phyloP scores from a whole-genome alignment of 192 early-diverging fungal genomes.

The Diversispora epigaea region DNA sequence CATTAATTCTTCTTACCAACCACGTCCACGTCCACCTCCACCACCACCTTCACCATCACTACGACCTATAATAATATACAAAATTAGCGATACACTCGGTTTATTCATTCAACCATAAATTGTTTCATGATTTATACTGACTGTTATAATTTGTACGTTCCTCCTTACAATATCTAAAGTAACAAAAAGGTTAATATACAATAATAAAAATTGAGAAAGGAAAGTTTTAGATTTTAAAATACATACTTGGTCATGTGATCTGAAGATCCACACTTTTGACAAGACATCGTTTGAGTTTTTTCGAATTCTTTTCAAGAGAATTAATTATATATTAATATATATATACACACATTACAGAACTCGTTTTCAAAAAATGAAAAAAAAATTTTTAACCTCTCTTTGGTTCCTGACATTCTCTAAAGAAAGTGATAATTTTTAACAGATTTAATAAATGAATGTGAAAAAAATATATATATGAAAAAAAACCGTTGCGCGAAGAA shows the following conservation, averaged over 20 bases:
- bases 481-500: background rate
- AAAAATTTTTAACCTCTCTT: background rate
- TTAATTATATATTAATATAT: no score
- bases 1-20: background rate
- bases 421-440: background rate
- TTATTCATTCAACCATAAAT: background rate
- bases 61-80: background rate
- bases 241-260: conserved; percentile 19
- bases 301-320: background rate
- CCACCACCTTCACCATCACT: background rate
- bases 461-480: background rate
- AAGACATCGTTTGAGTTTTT: background rate
- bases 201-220: background rate
- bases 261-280: conserved; percentile 18
- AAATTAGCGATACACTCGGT: background rate
- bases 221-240: background rate
- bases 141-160: background rate
- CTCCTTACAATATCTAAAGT: conserved; percentile 3
- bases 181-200: background rate
- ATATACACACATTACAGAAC: no score
- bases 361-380: no score
- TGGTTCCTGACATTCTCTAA: conserved; percentile 6
- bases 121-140: background rate
- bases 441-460: background rate
- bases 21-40: background rate